Evolutionary conservation across 163 green algal genomes (phyloP).

Genomic region (Volvox carteri): DNA sequence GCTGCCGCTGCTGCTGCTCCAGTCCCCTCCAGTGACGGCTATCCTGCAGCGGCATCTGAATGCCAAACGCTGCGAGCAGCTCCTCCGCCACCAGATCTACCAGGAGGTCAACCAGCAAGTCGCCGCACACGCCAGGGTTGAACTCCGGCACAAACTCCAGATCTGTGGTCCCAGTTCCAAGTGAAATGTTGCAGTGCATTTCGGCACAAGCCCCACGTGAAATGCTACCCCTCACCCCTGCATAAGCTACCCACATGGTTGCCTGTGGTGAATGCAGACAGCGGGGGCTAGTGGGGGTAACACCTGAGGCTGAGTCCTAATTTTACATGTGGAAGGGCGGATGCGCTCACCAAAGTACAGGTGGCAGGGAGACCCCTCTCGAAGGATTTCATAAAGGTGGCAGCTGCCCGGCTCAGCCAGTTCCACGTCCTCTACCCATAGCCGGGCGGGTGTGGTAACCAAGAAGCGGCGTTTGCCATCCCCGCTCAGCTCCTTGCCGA

Average conservation of each 20-base stretch:
- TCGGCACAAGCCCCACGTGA: too few species aligned
- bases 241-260: too few species aligned
- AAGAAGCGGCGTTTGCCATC: slow-evolving; percentile 80
- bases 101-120: slow-evolving; percentile 65
- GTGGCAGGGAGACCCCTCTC: slow-evolving; percentile 73
- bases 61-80: slow-evolving; percentile 28
- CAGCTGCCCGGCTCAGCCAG: background rate
- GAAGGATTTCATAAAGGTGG: slow-evolving; percentile 79
- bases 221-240: too few species aligned
- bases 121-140: slow-evolving; percentile 70
- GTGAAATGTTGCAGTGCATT: too few species aligned
- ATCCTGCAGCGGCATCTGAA: slow-evolving; percentile 22
- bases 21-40: background rate
- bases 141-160: slow-evolving; percentile 72
- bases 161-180: too few species aligned
- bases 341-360: slow-evolving; percentile 79
- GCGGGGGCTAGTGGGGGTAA: too few species aligned
- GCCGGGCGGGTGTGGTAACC: slow-evolving; percentile 71
- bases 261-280: too few species aligned
- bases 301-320: too few species aligned
- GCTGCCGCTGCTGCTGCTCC: background rate
- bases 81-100: slow-evolving; percentile 62
- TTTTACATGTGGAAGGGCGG: too few species aligned
- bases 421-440: slow-evolving; percentile 27
- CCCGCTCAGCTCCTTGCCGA: slow-evolving; percentile 69